Evolutionary conservation across 208 protist genomes (phyloP), one percentile per base, ranked within the genome.

Genomic region (Strigomonas culicis): DNA sequence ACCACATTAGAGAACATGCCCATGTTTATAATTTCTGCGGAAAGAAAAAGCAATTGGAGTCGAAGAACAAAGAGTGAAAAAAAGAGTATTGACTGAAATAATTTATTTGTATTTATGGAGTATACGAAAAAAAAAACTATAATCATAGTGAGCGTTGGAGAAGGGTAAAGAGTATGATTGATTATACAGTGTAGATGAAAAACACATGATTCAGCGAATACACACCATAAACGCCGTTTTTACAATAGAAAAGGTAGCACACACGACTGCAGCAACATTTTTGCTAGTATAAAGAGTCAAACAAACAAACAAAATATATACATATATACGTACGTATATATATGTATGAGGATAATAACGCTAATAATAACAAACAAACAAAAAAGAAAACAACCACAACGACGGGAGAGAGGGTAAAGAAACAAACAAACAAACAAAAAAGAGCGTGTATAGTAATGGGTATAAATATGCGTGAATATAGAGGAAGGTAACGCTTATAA

Each of bases 1-100:
- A 77, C 0, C 17, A 67, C 25, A 52, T 86, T 68, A 2, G 52
- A 60, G 44, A 81, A 36, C 46, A 81, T 56, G 43, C 67, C 67
- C 65, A 70, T 79, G 65, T n/a, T 57, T 1, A 22, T 17, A 2
- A 15, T 19, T 44, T 44, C 13, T 4, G 31, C 27, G 15, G 44
- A 15, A 31, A 28, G 19, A 50, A 19, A 36, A 50, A 1, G 11
- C 21, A 50, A 21, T 11, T 1, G 13, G 59, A 19, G 28, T 0
- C 43, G 1, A 50, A n/a, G 36, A 21, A 50, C 13, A 50, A 8
- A 34, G 1, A 52, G 32, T 34, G 46, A 52, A 41, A 55, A 32
- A 34, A 55, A 1, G 15, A 3, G 32, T 24, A 49, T 15, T 63
- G 30, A 59, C 22, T 28, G 15, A 34, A 21, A 51, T 51, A 21